A percentile compares a stretch with the other conserved stretches of the same genome.
phyloP scores from a whole-genome alignment of 164 flowering plant genomes.

The Vitis rupestris region DNA sequence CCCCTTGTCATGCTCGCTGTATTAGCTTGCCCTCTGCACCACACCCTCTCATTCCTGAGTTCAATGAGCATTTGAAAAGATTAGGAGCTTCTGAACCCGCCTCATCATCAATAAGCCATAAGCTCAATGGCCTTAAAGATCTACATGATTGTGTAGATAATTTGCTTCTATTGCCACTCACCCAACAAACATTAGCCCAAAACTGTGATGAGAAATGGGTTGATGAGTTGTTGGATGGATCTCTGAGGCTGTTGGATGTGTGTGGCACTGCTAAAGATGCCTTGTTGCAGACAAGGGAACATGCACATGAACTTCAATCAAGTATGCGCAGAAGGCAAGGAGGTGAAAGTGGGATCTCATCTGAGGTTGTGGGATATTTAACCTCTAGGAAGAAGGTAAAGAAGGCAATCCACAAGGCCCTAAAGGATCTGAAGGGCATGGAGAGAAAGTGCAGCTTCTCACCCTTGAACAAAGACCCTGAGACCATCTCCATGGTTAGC shows the following conservation, averaged over 20 bases:
- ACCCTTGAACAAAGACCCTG: constrained; percentile 1
- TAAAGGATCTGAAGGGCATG: constrained; percentile 1
- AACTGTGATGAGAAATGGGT: constrained; percentile 13
- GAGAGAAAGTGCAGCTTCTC: not conserved
- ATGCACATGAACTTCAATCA: constrained; percentile 27
- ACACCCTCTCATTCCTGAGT: constrained; percentile 18
- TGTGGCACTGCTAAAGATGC: constrained; percentile 28
- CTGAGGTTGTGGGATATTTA: constrained; percentile 19
- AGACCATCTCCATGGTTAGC: constrained; percentile 9
- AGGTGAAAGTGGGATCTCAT: constrained; percentile 10
- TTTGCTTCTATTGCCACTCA: constrained; percentile 24
- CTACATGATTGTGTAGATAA: constrained; percentile 27
- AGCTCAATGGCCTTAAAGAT: constrained; percentile 22
- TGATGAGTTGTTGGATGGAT: constrained; percentile 32
- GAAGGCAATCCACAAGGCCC: constrained; percentile 28
- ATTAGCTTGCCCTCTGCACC: constrained; percentile 36
- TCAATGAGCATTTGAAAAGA: constrained; percentile 24
- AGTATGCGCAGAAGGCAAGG: constrained; percentile 35
- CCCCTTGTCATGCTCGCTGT: constrained; percentile 17
- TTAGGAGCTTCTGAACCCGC: constrained; percentile 19
- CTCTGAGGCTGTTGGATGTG: constrained; percentile 34
- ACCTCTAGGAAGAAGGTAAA: constrained; percentile 32
- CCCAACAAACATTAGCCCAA: constrained; percentile 19
- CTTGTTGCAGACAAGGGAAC: constrained; percentile 25
- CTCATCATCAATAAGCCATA: constrained; percentile 20